Evolutionary conservation across 352 stramenopile species (phyloP).

Genomic region (Globisporangium heterothallicum): DNA sequence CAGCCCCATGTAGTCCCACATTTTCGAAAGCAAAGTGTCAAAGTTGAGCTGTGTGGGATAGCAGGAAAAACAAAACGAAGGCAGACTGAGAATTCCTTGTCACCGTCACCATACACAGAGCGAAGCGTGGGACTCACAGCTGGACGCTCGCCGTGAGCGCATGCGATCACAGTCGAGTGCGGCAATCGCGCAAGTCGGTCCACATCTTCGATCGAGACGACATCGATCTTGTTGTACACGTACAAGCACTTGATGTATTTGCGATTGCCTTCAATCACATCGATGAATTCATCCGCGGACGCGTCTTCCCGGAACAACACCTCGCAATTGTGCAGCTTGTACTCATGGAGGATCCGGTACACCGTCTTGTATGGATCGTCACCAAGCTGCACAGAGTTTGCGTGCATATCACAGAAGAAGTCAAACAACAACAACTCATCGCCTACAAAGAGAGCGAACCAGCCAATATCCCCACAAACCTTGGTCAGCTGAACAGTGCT

Average conservation of each 20-base stretch:
- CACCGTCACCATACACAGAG: neutral
- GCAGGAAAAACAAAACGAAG: constrained; percentile 5
- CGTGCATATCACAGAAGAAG: neutral
- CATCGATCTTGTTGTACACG: constrained; percentile 99
- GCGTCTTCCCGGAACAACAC: constrained; percentile 97
- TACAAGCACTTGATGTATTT: constrained; percentile 99
- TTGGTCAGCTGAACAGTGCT: constrained; percentile 94
- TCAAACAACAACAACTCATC: too few relatives aligned
- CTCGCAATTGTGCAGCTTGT: constrained; percentile 98
- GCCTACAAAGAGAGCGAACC: too few relatives aligned
- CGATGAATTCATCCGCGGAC: constrained; percentile 97
- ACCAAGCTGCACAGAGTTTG: constrained; percentile 54
- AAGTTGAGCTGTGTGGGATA: constrained; percentile 91
- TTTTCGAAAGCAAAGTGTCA: constrained; percentile 86
- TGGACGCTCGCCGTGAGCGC: constrained; percentile 69
- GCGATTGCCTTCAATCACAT: constrained; percentile 98
- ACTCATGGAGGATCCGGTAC: constrained; percentile 93
- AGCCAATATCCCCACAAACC: constrained; percentile 36
- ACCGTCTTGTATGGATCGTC: constrained; percentile 86
- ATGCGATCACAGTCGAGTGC: constrained; percentile 96
- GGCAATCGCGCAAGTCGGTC: constrained; percentile 94
- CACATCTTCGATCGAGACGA: constrained; percentile 98
- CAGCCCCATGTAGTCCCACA: constrained; percentile 90
- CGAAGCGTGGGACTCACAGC: constrained; percentile 34
- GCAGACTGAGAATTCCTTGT: neutral